Evolutionary conservation across 192 early-diverging fungal species (phyloP).

Genomic region (Thamnidium elegans): DNA sequence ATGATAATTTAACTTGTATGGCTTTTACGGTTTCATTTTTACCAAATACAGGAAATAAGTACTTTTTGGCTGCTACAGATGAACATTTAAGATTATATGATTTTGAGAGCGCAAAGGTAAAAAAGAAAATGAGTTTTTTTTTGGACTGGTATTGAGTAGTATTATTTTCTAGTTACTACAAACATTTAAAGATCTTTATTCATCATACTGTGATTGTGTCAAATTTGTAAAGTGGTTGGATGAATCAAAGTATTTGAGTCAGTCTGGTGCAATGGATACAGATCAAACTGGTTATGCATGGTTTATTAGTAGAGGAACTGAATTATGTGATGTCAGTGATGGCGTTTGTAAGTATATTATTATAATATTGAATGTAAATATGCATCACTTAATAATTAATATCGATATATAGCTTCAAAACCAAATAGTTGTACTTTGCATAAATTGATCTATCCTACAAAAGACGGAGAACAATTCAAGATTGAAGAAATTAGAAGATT

Average conservation of each 20-base stretch:
- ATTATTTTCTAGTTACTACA: conserved; percentile 47
- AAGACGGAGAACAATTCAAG: conserved; percentile 65
- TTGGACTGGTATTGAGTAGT: background rate
- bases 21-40: conserved; percentile 93
- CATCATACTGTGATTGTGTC: conserved; percentile 93
- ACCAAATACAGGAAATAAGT: conserved; percentile 90
- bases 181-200: conserved; percentile 73
- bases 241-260: conserved; percentile 37
- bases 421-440: conserved; percentile 89
- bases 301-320: conserved; percentile 86
- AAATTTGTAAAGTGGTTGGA: conserved; percentile 82
- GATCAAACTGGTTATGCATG: conserved; percentile 58
- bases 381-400: background rate
- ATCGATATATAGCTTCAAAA: conserved; percentile 55
- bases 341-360: conserved; percentile 56
- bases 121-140: background rate
- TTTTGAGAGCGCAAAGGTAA: conserved; percentile 75
- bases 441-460: conserved; percentile 79
- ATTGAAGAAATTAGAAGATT: conserved; percentile 75
- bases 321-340: conserved; percentile 81
- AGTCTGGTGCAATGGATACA: conserved; percentile 15
- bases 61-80: conserved; percentile 88
- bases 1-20: conserved; percentile 90
- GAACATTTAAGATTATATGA: conserved; percentile 88
- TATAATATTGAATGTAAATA: background rate